Base-by-base conservation (phyloP, 805 yeast species). In the Cyberlindnera saturnus region DNA sequence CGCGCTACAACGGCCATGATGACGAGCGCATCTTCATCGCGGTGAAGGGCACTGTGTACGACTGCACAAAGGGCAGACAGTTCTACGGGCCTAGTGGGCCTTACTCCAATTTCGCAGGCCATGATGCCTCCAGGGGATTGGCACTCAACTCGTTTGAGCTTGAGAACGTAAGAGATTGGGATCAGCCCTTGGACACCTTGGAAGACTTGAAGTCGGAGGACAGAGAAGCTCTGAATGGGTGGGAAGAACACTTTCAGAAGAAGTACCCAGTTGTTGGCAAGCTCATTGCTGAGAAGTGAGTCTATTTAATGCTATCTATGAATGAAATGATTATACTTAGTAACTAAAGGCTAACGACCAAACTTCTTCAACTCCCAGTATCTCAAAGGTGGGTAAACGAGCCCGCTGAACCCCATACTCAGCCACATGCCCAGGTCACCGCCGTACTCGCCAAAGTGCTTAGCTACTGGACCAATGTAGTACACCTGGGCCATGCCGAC, bases 1-100 rank as follows among this genome's bases (percentile, higher is more conserved):
- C 77, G 44, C 81, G 80, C 53, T 89, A 67, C 69, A 88, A 91
- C 62, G 98, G 98, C 1, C 76, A 69, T 41, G 88, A 84, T 50
- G 82, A 85, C 49, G 81, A 81, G 41, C 79, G 79, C 55, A 87
- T 91, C n/a, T 84, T 82, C 57, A 76, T 91, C 48, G 93, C 87
- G 0, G 87, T 91, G n/a, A 78, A 74, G 52, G 95, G 96, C 1
- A 81, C 73, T 20, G 96, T 91, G 3, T 91, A 75, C 56, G 96
- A 91, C 57, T 95, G 88, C 17, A 69, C 86, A 5, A 69, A 71
- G 10, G 95, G 95, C 0, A 77, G 90, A 50, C 75, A 77, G 38
- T 90, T 91, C 60, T 91, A 91, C 63, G 98, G 98, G 0, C 98
- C 98, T 6, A 86, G 91, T 28, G 97, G 97, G 0, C 96, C 96